phyloP scores from a whole-genome alignment of 164 flowering plant species.

The Sextonia rubra region DNA sequence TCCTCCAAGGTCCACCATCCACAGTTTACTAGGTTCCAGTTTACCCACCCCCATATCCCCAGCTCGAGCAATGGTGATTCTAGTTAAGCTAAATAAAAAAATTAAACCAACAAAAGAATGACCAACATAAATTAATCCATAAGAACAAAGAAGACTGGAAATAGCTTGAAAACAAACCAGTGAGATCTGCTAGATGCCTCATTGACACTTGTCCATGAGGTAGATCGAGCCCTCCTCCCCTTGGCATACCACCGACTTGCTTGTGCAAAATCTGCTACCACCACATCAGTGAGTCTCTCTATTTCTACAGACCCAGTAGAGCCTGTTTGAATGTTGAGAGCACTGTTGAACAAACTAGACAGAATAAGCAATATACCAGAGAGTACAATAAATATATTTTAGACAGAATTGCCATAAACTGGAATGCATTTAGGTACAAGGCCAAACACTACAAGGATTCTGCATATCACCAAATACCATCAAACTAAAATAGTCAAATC shows the following conservation, averaged over 20 bases:
- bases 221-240: constrained; percentile 66
- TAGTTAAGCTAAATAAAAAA: constrained; percentile 58
- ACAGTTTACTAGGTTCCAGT: constrained; percentile 52
- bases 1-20: constrained; percentile 97
- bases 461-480: no score
- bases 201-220: constrained; percentile 77
- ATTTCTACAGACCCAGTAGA: constrained; percentile 63
- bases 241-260: constrained; percentile 63
- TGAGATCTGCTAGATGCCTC: constrained; percentile 87
- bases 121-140: constrained; percentile 26
- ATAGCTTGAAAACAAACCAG: constrained; percentile 50
- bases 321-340: constrained; percentile 73
- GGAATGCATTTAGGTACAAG: background rate
- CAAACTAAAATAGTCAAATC: no score
- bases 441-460: no score
- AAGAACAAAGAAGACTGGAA: constrained; percentile 10
- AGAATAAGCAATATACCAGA: constrained; percentile 18
- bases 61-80: constrained; percentile 51
- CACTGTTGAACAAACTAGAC: constrained; percentile 40
- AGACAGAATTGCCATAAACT: background rate
- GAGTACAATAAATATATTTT: background rate
- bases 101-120: constrained; percentile 43
- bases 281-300: constrained; percentile 64
- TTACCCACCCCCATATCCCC: constrained; percentile 31
- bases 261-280: constrained; percentile 46